Base-by-base conservation (phyloP, 106 monocot genomes). In the Acorus calamus region DNA sequence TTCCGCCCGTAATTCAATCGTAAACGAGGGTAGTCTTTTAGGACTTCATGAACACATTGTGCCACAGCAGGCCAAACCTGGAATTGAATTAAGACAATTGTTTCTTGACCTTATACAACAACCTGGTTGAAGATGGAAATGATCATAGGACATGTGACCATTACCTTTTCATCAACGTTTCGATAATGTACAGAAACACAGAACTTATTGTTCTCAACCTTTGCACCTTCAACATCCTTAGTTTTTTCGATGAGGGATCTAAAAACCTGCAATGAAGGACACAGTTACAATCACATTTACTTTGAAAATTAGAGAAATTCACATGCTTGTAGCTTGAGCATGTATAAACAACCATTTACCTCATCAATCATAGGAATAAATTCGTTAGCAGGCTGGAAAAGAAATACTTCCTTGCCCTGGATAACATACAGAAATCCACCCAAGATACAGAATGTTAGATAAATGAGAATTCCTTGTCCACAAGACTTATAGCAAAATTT, bases 311-410 rank as follows among this genome's bases (percentile, higher is more conserved):
- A 47, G 6, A 6, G 44, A 7, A 65, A 52, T 6, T 44, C 7
- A 43, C 3, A 1, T 11, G 47, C 28, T 8, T 14, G 8, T 52
- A 10, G 3, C 2, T 10, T 10, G 6, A 2, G 50, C 4, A 49
- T 47, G 28, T 13, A 9, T 9, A 14, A 4, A 55, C 5, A 66
- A 54, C 2, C 3, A 11, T 2, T 11, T 75, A 87, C 92, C 86
- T 92, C 77, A 12, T 92, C 68, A 44, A 92, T 92, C 79, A 87
- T 82, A 0, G 87, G 84, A 71, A 84, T 61, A 58, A 88, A 88
- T 68, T 88, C 81, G 59, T 81, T 73, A 11, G 87, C 85, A 80
- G 92, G 82, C 62, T 88, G 92, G 78, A 93, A 88, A 8, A 88
- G 66, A 76, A 78, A 75, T 48, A 85, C 77, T 57, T 85, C 80